phyloP scores from a whole-genome alignment of 441 rosid genomes.

The Erodium moschatum region DNA sequence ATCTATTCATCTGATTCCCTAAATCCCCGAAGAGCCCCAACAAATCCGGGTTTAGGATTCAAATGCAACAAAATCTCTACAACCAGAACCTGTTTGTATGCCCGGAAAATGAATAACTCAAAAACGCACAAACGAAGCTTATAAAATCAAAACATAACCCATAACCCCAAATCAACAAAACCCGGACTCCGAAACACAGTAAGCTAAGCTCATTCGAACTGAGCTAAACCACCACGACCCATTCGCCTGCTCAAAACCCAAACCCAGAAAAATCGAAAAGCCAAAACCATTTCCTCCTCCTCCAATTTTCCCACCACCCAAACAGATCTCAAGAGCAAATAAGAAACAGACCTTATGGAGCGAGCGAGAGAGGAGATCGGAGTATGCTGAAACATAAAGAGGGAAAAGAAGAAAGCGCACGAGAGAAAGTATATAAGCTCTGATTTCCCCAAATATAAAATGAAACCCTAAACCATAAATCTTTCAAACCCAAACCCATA shows the following conservation, averaged over 20 bases:
- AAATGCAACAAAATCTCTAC: neutral
- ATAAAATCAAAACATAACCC: neutral
- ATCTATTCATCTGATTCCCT: neutral
- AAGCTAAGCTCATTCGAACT: neutral
- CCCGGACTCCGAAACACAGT: neutral
- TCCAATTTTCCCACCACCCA: conserved; percentile 6
- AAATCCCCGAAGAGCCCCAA: neutral
- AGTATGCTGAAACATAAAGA: too few relatives aligned
- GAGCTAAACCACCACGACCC: too few relatives aligned
- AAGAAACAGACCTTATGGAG: conserved; percentile 7
- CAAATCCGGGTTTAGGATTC: neutral
- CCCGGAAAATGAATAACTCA: neutral
- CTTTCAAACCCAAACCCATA: too few relatives aligned
- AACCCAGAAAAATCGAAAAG: neutral
- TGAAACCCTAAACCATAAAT: too few relatives aligned
- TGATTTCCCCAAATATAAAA: too few relatives aligned
- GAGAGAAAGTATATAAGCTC: neutral
- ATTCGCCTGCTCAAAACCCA: too few relatives aligned
- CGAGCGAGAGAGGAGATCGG: conserved; percentile 19
- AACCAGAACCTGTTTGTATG: neutral
- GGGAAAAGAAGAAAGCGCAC: neutral
- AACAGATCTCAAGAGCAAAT: neutral
- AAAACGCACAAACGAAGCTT: neutral
- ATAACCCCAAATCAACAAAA: neutral
- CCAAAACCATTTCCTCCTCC: neutral